phyloP scores from a whole-genome alignment of 2,329 filamentous ascomycete species.

The Colletotrichum siamense region DNA sequence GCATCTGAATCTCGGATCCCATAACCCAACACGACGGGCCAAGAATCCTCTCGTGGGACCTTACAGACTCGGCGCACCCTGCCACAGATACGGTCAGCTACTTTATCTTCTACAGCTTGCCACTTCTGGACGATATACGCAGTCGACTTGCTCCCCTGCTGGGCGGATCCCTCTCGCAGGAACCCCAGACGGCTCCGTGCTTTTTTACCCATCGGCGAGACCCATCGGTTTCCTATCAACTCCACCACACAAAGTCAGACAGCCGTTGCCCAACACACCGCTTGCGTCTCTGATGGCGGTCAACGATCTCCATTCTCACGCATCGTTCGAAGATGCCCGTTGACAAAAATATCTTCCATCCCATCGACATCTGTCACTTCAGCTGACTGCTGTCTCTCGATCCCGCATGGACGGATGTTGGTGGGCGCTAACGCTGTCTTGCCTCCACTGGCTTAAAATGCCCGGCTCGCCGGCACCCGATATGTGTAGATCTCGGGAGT shows the following conservation, averaged over 20 bases:
- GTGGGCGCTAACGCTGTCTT: background rate
- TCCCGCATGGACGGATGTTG: background rate
- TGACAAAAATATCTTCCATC: background rate
- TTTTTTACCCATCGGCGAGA: background rate
- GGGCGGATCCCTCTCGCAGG: slow-evolving; percentile 3
- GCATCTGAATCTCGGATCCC: slow-evolving; percentile 3
- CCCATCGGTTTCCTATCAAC: slow-evolving; percentile 1
- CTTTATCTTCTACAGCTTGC: background rate
- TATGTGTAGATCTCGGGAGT: background rate
- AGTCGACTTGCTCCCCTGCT: background rate
- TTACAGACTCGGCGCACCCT: background rate
- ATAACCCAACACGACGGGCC: background rate
- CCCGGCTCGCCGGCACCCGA: background rate
- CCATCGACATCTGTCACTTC: background rate
- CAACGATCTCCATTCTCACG: background rate
- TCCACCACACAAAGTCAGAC: background rate
- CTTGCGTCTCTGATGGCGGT: slow-evolving; percentile 2
- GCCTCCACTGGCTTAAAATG: background rate
- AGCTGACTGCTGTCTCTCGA: background rate
- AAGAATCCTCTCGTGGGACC: background rate
- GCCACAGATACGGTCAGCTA: background rate
- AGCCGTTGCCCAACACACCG: slow-evolving; percentile 1
- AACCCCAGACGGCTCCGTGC: slow-evolving; percentile 7
- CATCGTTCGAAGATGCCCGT: background rate
- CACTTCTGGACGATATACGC: slow-evolving; percentile 6